phyloP scores from a whole-genome alignment of 2,329 filamentous ascomycete species.

The Venturia carpophila region DNA sequence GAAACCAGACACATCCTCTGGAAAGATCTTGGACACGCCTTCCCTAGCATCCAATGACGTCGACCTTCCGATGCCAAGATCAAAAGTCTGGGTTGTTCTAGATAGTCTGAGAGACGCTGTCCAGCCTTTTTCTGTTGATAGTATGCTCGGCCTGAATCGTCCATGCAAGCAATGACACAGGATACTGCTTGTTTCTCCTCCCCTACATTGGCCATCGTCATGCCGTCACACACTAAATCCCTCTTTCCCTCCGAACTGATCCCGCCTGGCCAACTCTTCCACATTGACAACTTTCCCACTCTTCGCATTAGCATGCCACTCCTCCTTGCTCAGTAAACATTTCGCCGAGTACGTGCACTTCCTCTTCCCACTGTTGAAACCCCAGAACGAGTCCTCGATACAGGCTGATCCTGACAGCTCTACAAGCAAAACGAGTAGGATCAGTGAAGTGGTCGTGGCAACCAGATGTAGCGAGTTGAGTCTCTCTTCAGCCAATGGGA shows the following conservation, averaged over 20 bases:
- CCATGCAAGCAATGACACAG: too few species aligned
- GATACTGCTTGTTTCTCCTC: slow-evolving; percentile 23
- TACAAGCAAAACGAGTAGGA: slow-evolving; percentile 29
- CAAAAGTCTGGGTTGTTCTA: too few species aligned
- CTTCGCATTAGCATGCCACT: slow-evolving; percentile 27
- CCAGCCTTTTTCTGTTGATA: too few species aligned
- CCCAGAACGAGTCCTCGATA: slow-evolving; percentile 26
- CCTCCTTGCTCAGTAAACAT: slow-evolving; percentile 28
- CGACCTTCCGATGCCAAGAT: too few species aligned
- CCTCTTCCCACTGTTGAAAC: slow-evolving; percentile 18
- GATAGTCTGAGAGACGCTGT: too few species aligned
- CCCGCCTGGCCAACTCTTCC: slow-evolving; percentile 29
- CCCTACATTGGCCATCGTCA: slow-evolving; percentile 39
- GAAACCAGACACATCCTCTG: too few species aligned
- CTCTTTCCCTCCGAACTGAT: slow-evolving; percentile 17
- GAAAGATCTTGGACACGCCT: too few species aligned
- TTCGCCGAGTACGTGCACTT: slow-evolving; percentile 28
- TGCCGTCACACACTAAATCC: background rate
- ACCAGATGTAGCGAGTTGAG: slow-evolving; percentile 34
- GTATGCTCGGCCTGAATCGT: too few species aligned
- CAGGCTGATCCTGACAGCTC: slow-evolving; percentile 31
- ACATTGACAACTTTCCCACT: slow-evolving; percentile 29
- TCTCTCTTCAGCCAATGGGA: slow-evolving; percentile 42
- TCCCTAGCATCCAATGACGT: too few species aligned
- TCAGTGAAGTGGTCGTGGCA: slow-evolving; percentile 33